Base-by-base conservation (phyloP, 1,284 basidiomycete genomes). In the Trametes versicolor region DNA sequence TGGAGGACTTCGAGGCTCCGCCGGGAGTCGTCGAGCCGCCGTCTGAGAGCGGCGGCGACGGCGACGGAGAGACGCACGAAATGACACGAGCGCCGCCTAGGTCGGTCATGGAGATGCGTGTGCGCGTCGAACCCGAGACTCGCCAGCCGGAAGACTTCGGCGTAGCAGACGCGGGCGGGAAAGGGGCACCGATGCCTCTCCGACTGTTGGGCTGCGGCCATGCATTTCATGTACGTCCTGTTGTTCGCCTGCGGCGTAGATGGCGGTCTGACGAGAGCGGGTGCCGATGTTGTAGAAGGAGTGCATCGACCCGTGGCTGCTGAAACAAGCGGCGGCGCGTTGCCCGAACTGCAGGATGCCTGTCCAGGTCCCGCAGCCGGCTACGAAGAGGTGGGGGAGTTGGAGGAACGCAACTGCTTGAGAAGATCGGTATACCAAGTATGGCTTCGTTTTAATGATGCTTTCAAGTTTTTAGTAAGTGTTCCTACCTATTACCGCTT, bases 1-100 rank as follows among this genome's bases (percentile, higher is more conserved):
- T 92, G 69, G 82, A 86, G 82, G 91, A 93, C 71, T 93, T 92
- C 68, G 88, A 89, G 69, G 89, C 88, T 71, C 91, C 91, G 9
- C 87, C 79, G 72, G 78, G 78, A 60, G 69, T 75, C 32, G 60
- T 43, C 39, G 59, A 43, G 66, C 61, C 48, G 71, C 58, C n/a
- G 19, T 66, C 49, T 61, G 41, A 49, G 51, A 32, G 25, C 6
- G 21, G 10, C 17, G 29, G 27, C 10, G 61, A 60, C n/a, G 58
- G 55, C 36, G 58, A 68, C 17, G 32, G 41, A n/a, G 58, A 55
- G 25, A 47, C 19, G 29, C 27, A 57, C 45, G 67, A 64, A 17
- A 47, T 62, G 39, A 34, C 32, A 10, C 37, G 37, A 13, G 27
- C 29, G 51, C 21, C 15, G n/a, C 25, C 39, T 23, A 74, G 70